A percentile compares a stretch with the other conserved stretches of the same genome.
Conservation (phyloP, 352 stramenopile species). For the Vaucheria bursata region DNA sequence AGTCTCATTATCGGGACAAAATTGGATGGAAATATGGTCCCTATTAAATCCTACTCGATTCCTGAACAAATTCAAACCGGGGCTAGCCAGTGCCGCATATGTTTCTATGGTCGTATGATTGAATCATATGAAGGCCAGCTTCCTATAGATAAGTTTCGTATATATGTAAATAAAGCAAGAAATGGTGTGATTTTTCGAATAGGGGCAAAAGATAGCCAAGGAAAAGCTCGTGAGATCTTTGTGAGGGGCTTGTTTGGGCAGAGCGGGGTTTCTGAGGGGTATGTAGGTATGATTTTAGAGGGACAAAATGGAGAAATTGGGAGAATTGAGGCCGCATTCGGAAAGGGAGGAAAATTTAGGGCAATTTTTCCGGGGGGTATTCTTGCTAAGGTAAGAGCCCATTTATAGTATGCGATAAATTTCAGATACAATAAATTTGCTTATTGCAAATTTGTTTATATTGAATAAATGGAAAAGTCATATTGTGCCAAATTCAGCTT, state of each 20-base stretch:
- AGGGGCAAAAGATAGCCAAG: not conserved
- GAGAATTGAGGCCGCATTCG: constrained; percentile 48
- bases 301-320: constrained; percentile 19
- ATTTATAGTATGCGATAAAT: too few species aligned
- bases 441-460: too few species aligned
- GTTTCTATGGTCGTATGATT: constrained; percentile 53
- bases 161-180: constrained; percentile 33
- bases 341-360: constrained; percentile 54
- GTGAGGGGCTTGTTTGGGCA: constrained; percentile 35
- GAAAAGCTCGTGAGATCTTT: constrained; percentile 17
- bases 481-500: too few species aligned
- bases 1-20: constrained; percentile 53
- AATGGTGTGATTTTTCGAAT: constrained; percentile 26
- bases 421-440: too few species aligned
- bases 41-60: not conserved
- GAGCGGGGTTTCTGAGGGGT: constrained; percentile 23
- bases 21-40: constrained; percentile 49
- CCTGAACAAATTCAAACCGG: not conserved
- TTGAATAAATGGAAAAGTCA: too few species aligned
- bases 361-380: constrained; percentile 42
- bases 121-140: constrained; percentile 16
- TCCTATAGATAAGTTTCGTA: constrained; percentile 25
- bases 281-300: constrained; percentile 39
- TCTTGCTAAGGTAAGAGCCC: constrained; percentile 23
- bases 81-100: constrained; percentile 49